A percentile compares a stretch with the other conserved stretches of the same genome.
Evolutionary conservation across 805 yeast genomes (phyloP).

Genomic region (Pichia nanzhaoensis): DNA sequence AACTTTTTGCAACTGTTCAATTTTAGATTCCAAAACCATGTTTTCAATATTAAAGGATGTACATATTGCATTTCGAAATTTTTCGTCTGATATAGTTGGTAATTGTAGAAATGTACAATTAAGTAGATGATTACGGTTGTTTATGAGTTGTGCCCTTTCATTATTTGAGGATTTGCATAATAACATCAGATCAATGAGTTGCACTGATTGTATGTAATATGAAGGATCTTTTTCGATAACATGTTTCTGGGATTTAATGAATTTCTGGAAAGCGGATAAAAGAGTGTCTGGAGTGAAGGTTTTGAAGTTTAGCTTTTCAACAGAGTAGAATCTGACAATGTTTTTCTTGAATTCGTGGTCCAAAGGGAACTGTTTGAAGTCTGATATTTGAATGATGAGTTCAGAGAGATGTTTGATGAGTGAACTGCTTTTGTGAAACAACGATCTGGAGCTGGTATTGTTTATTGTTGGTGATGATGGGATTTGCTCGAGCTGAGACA

Average conservation of each 20-base stretch:
- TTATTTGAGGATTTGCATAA: constrained; percentile 12
- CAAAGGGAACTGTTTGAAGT: constrained; percentile 15
- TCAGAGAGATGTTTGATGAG: constrained; percentile 21
- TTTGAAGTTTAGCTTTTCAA: constrained; percentile 15
- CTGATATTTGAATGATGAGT: constrained; percentile 13
- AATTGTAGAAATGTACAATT: constrained; percentile 11
- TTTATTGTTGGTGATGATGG: constrained; percentile 15
- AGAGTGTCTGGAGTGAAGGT: constrained; percentile 12
- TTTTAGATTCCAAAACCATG: constrained; percentile 1
- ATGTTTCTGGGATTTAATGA: neutral
- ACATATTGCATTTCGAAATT: constrained; percentile 9
- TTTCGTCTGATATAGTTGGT: constrained; percentile 15
- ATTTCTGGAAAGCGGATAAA: constrained; percentile 3
- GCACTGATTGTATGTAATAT: constrained; percentile 13
- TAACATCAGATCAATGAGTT: constrained; percentile 17
- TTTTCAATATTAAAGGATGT: constrained; percentile 10
- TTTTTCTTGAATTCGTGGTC: constrained; percentile 14
- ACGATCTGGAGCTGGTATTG: neutral
- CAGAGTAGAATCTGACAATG: constrained; percentile 13
- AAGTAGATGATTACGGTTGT: constrained; percentile 10
- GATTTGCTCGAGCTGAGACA: constrained; percentile 17
- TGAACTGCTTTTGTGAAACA: constrained; percentile 13
- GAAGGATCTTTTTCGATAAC: neutral
- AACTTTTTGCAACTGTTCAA: neutral
- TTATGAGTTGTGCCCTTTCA: constrained; percentile 5